phyloP scores from a whole-genome alignment of 768 basidiomycete genomes.

The Xerocomellus chrysenteron region DNA sequence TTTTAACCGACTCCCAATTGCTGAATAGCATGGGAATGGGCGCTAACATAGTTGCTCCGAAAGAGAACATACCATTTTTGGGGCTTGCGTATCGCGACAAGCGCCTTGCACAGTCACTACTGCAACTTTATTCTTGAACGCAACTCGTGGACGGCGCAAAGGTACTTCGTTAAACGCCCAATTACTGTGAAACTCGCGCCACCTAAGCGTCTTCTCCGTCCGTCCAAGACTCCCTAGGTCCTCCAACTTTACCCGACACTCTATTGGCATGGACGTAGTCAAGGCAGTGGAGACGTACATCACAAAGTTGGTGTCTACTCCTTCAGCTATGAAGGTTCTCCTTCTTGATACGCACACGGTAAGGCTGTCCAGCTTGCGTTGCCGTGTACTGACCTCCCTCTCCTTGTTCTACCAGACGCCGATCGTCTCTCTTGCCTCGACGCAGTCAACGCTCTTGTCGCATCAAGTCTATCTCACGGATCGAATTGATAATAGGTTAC shows the following conservation, averaged over 20 bases:
- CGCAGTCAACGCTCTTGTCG: conserved; percentile 88
- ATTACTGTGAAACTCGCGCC: background rate
- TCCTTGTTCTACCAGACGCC: conserved; percentile 64
- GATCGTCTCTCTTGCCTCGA: conserved; percentile 91
- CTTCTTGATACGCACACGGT: conserved; percentile 95
- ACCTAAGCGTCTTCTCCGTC: background rate
- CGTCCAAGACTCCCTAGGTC: background rate
- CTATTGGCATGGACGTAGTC: conserved; percentile 79
- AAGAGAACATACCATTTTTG: conserved; percentile 3
- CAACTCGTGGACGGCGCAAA: background rate
- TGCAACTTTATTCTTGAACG: background rate
- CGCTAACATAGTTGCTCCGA: background rate
- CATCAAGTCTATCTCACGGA: conserved; percentile 99
- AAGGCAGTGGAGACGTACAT: conserved; percentile 96
- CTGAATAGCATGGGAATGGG: too few species aligned
- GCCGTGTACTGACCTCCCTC: background rate
- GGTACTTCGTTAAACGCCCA: background rate
- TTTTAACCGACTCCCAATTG: background rate
- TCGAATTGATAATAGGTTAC: conserved; percentile 90
- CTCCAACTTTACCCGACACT: background rate
- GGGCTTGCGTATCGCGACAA: background rate
- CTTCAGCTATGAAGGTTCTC: conserved; percentile 91
- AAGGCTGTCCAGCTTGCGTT: conserved; percentile 23
- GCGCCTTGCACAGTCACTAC: background rate
- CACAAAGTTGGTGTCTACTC: conserved; percentile 81